phyloP scores from a whole-genome alignment of 768 basidiomycete species.

The Serpula lacrymans region DNA sequence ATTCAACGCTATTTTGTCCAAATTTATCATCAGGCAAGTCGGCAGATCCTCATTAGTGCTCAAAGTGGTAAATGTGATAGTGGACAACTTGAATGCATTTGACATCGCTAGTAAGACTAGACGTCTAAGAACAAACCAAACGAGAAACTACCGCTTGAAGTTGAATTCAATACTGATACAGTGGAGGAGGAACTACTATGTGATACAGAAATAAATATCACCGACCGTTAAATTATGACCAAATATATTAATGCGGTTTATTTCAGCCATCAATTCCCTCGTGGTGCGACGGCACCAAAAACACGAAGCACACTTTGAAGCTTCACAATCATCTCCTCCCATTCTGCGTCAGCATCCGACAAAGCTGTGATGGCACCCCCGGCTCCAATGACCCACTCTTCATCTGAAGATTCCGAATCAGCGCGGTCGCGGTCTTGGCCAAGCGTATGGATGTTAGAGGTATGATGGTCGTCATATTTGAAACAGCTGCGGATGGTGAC shows the following conservation, averaged over 20 bases:
- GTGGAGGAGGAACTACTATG: not conserved
- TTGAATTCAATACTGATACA: constrained; percentile 31
- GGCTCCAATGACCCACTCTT: constrained; percentile 80
- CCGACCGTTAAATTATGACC: too few species aligned
- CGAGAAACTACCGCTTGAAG: constrained; percentile 23
- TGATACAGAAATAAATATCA: not conserved
- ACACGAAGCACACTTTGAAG: constrained; percentile 70
- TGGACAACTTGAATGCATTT: too few species aligned
- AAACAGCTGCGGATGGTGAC: constrained; percentile 93
- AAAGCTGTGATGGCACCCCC: constrained; percentile 97
- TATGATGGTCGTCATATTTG: constrained; percentile 50
- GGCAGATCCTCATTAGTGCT: too few species aligned
- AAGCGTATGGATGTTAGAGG: constrained; percentile 8
- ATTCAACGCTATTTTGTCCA: too few species aligned
- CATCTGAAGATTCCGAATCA: constrained; percentile 18
- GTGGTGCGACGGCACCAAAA: constrained; percentile 42
- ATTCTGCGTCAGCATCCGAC: constrained; percentile 80
- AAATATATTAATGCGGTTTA: too few species aligned
- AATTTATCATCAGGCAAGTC: too few species aligned
- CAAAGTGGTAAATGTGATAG: too few species aligned
- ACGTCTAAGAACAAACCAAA: not conserved
- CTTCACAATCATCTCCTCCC: constrained; percentile 94
- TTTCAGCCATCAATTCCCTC: constrained; percentile 15
- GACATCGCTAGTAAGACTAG: too few species aligned
- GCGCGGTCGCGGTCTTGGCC: too few species aligned